Evolutionary conservation across 257 asterid genomes (phyloP).

Genomic region (Nicotiana knightiana): DNA sequence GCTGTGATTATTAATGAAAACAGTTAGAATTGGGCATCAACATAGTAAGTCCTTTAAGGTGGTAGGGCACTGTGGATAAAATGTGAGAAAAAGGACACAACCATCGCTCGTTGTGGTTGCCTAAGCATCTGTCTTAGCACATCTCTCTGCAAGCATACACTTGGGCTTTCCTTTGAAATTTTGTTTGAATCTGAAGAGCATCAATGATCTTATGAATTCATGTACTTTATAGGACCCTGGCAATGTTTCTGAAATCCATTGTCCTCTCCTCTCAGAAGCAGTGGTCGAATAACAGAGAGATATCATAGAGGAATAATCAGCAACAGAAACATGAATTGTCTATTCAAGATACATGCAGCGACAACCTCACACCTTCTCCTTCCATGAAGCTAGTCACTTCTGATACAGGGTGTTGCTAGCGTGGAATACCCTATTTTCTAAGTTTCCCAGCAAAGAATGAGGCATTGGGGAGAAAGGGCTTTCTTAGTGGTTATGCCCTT

Average conservation of each 20-base stretch:
- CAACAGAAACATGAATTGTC: neutral
- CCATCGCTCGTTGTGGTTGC: neutral
- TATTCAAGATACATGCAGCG: too few relatives aligned
- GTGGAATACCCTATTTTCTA: neutral
- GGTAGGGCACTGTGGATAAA: neutral
- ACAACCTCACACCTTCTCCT: neutral
- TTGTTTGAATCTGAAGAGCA: neutral
- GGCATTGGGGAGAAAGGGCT: neutral
- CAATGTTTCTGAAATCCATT: constrained; percentile 1
- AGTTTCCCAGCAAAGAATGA: neutral
- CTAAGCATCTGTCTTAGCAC: neutral
- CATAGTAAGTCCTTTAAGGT: neutral
- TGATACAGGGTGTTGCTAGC: neutral
- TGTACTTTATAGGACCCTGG: neutral
- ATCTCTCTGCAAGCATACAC: neutral
- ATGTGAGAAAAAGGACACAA: neutral
- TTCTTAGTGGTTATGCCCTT: neutral
- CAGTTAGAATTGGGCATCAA: neutral
- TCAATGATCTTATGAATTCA: neutral
- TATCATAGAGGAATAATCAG: neutral
- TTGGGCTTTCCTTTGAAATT: neutral
- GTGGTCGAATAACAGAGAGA: neutral
- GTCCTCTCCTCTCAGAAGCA: neutral
- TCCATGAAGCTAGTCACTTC: neutral
- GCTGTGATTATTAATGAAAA: neutral